Evolutionary conservation across 2,329 filamentous ascomycete genomes (phyloP).

Genomic region (Didymella pomorum): DNA sequence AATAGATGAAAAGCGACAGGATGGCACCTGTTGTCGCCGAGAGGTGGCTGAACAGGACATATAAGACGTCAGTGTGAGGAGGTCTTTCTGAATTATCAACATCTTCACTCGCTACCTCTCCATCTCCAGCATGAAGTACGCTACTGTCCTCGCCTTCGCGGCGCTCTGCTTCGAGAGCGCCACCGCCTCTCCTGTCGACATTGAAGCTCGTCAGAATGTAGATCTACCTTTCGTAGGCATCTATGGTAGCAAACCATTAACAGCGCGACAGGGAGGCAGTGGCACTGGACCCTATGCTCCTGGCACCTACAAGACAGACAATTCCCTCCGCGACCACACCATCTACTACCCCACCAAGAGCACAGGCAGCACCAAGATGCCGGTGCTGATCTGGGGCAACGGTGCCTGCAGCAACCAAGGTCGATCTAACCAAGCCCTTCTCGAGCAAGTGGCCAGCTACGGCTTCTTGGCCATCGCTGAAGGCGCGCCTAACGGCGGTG

Average conservation of each 20-base stretch:
- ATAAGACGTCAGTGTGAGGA: not conserved
- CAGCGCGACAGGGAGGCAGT: not conserved
- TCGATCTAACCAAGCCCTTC: conserved; percentile 4
- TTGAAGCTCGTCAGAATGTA: not conserved
- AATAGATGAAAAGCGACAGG: not conserved
- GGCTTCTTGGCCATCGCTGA: not conserved
- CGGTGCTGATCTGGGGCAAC: not conserved
- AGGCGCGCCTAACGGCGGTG: not conserved
- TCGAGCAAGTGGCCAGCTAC: not conserved
- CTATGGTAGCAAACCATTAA: not conserved
- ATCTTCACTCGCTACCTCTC: not conserved
- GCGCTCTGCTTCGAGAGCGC: not conserved
- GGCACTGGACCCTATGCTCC: not conserved
- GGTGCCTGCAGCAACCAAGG: not conserved
- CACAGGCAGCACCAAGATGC: not conserved
- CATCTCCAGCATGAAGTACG: not conserved
- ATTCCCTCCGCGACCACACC: not conserved
- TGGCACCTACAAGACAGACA: not conserved
- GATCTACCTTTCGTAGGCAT: not conserved
- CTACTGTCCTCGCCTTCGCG: not conserved
- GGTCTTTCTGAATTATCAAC: not conserved
- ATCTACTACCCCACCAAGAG: not conserved
- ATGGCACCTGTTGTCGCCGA: not conserved
- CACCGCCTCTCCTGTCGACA: not conserved
- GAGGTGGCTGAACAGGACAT: not conserved